Base-by-base conservation (phyloP, 1,139 yeast genomes). In the Geotrichum australiense region DNA sequence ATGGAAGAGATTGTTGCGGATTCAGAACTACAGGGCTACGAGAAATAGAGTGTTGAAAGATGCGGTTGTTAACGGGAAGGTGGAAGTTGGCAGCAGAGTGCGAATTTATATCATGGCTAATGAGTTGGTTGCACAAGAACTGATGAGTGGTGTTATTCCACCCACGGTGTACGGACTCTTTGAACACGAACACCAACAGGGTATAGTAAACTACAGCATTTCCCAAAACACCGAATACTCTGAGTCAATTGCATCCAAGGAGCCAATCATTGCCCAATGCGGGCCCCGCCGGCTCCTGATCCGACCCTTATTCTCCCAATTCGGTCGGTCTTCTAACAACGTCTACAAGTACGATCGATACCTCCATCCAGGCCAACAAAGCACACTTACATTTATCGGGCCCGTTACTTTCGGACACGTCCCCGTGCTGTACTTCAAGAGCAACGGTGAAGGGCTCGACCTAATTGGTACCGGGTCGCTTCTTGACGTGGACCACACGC, bases 221-320 rank as follows among this genome's bases (percentile, higher is more conserved):
- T 79, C 80, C 53, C 74, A 93, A 29, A 87, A 95, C 87, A 93
- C 89, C 63, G 94, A 82, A 50, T 85, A 79, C 55, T 51, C 53
- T 7, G 74, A 76, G 46, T 94, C 98, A 22, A 72, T 91, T 46
- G 81, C 89, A 37, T 77, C 94, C 14, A 81, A 80, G 51, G 94
- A 84, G 38, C 65, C 78, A 15, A 67, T 93, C 50, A 69, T 89
- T 45, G 91, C 85, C 12, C 97, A 91, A 64, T 87, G 87, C 58
- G 99, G 98, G 18, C 86, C 91, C 41, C 78, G 98, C 63, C 75
- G 98, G 56, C 79, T 85, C 61, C 70, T 76, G n/a, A 82, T 91
- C 40, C 71, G 77, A 44, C 99, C 99, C 14, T 58, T 84, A 32
- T 89, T 82, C 66, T 85, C 93, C 42, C 86, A 83, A 53, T 81